Base-by-base conservation (phyloP, 441 rosid genomes). In the Iberis amara region DNA sequence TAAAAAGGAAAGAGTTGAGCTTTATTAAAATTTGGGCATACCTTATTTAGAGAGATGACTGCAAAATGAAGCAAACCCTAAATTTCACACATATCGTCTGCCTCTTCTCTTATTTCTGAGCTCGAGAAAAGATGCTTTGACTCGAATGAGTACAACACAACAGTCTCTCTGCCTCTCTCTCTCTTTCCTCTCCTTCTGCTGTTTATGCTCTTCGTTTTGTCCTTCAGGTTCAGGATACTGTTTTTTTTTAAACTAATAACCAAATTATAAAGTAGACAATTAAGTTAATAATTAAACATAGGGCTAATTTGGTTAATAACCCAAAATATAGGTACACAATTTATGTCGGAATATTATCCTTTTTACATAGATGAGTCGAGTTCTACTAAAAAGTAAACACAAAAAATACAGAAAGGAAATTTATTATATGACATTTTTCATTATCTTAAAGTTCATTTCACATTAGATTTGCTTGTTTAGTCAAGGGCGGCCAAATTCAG, bases 61-160 rank as follows among this genome's bases (percentile, higher is more conserved):
- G 62, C 49, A 26, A 47, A 33, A 32, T 40, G 39, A n/a, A 47
- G 32, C 13, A 45, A 57, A 51, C 75, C 66, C 67, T 45, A 46
- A 52, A 26, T 26, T 6, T 26, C 4, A 3, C 4, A 26, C 27
- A 3, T 26, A 26, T 26, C 30, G 4, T 26, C 48, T 62, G 58
- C 45, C 48, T 46, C 65, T 42, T 26, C 35, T 49, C 63, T 62
- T 37, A 41, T 56, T 38, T 61, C 52, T 44, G 51, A 55, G 68
- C 63, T 61, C 67, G 58, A 15, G 26, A 62, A 73, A 75, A 75
- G 81, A 75, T 77, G 69, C 83, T 62, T 73, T 73, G 79, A 75
- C 74, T 53, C 62, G 60, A 66, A 69, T 54, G 71, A 77, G 66
- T 64, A 75, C 75, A 58, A 55, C 66, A 60, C 54, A 66, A 35